Evolutionary conservation across 805 yeast species (phyloP).

Genomic region (Kluyveromyces lactis): DNA sequence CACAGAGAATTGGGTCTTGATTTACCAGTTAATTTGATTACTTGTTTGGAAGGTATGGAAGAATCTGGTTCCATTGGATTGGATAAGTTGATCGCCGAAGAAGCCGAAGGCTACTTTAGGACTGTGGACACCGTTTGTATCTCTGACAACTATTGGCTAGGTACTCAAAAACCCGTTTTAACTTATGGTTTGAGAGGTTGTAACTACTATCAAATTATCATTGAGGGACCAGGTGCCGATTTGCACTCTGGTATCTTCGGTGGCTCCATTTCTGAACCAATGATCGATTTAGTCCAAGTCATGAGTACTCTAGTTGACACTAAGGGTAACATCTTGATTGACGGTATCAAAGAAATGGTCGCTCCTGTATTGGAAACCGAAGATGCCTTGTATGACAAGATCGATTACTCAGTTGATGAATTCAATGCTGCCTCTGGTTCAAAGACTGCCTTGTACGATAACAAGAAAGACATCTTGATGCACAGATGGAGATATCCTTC

Average conservation of each 20-base stretch:
- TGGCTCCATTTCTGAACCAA: constrained; percentile 94
- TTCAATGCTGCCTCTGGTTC: constrained; percentile 87
- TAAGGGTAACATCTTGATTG: constrained; percentile 75
- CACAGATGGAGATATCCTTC: constrained; percentile 99
- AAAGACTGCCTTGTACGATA: constrained; percentile 65
- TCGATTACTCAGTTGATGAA: constrained; percentile 78
- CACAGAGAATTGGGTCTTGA: constrained; percentile 78
- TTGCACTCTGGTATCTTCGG: constrained; percentile 97
- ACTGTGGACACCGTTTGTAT: constrained; percentile 92
- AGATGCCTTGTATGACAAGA: constrained; percentile 67
- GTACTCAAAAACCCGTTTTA: constrained; percentile 91
- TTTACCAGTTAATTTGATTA: constrained; percentile 85
- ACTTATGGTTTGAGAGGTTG: constrained; percentile 98
- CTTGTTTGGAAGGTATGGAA: constrained; percentile 98
- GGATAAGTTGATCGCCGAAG: constrained; percentile 71
- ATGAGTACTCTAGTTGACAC: constrained; percentile 71
- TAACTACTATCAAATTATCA: constrained; percentile 76
- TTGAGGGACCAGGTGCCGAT: constrained; percentile 93
- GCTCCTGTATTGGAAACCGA: constrained; percentile 86
- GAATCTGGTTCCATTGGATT: constrained; percentile 93
- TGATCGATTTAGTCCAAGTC: constrained; percentile 82
- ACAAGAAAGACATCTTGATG: constrained; percentile 81
- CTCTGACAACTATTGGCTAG: constrained; percentile 97
- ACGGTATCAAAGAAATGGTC: constrained; percentile 89
- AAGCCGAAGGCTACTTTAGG: constrained; percentile 74